Evolutionary conservation across 1,139 yeast species (phyloP).

Genomic region (Geotrichum bryndzae): DNA sequence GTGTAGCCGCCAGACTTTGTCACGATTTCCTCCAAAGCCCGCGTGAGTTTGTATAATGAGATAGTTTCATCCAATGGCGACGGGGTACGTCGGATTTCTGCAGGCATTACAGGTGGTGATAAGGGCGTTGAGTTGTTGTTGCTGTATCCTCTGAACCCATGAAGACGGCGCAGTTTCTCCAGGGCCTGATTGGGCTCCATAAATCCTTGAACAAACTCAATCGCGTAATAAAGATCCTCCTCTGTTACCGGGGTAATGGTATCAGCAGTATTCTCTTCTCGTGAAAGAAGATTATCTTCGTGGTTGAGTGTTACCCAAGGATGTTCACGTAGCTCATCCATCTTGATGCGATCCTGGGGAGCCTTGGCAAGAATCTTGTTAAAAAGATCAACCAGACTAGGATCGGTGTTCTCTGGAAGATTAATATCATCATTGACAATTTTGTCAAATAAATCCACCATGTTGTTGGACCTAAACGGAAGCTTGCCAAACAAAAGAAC

Average conservation of each 20-base stretch:
- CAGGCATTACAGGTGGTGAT: slow-evolving; percentile 6
- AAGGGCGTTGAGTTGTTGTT: slow-evolving; percentile 7
- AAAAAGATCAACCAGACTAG: slow-evolving; percentile 28
- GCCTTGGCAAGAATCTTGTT: slow-evolving; percentile 42
- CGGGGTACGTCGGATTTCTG: slow-evolving; percentile 11
- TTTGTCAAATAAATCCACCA: slow-evolving; percentile 46
- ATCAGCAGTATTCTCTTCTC: slow-evolving; percentile 37
- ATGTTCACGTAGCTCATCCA: slow-evolving; percentile 49
- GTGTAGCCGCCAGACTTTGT: slow-evolving; percentile 5
- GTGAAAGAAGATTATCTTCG: slow-evolving; percentile 33
- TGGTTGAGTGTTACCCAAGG: slow-evolving; percentile 49
- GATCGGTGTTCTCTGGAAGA: slow-evolving; percentile 19
- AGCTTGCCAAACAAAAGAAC: slow-evolving; percentile 37
- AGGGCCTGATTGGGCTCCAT: slow-evolving; percentile 27
- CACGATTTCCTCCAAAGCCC: slow-evolving; percentile 32
- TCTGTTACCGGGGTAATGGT: slow-evolving; percentile 35
- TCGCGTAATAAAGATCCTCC: slow-evolving; percentile 36
- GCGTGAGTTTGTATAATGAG: slow-evolving; percentile 27
- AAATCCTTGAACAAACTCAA: slow-evolving; percentile 33
- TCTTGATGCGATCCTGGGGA: slow-evolving; percentile 49
- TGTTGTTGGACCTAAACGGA: slow-evolving; percentile 37
- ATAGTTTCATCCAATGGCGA: slow-evolving; percentile 20
- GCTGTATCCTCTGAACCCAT: slow-evolving; percentile 30
- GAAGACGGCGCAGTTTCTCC: slow-evolving; percentile 26
- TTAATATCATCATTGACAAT: slow-evolving; percentile 28